Conservation (phyloP, 768 basidiomycete genomes). For the Trametes elegans region DNA sequence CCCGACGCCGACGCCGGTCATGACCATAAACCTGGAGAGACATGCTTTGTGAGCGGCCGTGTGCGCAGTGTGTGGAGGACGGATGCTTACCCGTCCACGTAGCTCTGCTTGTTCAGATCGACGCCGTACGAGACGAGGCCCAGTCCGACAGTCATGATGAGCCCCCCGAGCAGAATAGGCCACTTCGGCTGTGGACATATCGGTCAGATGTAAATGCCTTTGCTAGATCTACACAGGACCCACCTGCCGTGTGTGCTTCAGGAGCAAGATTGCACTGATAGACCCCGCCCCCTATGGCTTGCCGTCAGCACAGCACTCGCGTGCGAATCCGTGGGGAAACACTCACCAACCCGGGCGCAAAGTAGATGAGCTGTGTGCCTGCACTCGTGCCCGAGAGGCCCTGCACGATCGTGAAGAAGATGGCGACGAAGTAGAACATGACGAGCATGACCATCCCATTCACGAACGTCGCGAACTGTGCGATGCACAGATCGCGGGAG, state of each 20-base stretch:
- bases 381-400: constrained; percentile 38
- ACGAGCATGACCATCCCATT: constrained; percentile 49
- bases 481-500: constrained; percentile 40
- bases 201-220: background rate
- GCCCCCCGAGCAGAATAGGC: constrained; percentile 39
- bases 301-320: background rate
- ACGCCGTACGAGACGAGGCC: constrained; percentile 45
- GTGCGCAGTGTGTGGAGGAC: background rate
- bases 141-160: constrained; percentile 38
- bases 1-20: constrained; percentile 45
- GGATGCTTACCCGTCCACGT: constrained; percentile 34
- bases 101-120: constrained; percentile 35
- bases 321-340: background rate
- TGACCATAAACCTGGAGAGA: constrained; percentile 39
- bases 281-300: constrained; percentile 38
- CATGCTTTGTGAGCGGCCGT: background rate
- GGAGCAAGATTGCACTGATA: constrained; percentile 32
- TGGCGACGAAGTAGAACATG: constrained; percentile 53
- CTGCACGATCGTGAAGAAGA: constrained; percentile 48
- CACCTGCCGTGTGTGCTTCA: constrained; percentile 39
- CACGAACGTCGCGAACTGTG: constrained; percentile 38
- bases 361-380: constrained; percentile 50
- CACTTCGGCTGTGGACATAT: constrained; percentile 36
- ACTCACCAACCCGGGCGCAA: constrained; percentile 47
- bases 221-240: background rate